Percentiles rank a stretch among this genome's conserved stretches.
Conservation (phyloP, 805 yeast genomes). For the Saccharomycopsis sp. region DNA sequence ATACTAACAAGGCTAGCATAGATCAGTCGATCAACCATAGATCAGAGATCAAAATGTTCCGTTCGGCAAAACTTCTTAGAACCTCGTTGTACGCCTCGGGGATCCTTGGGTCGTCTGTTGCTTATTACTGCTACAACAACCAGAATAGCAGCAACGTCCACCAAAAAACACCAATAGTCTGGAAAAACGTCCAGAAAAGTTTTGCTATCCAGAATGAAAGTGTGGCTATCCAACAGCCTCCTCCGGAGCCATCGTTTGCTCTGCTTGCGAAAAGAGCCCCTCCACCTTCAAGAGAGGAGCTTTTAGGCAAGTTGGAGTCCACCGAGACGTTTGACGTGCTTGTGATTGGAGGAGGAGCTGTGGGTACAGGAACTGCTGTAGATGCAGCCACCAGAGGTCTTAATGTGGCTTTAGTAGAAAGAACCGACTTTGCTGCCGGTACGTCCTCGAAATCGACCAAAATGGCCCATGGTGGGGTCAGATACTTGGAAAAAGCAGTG, state of each 20-base stretch:
- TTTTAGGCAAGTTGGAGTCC: constrained; percentile 43
- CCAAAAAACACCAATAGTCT: not conserved
- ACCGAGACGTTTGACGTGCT: constrained; percentile 66
- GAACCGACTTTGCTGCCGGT: constrained; percentile 85
- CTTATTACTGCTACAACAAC: not conserved
- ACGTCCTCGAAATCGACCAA: constrained; percentile 92
- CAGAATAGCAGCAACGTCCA: not conserved
- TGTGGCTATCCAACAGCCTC: not conserved
- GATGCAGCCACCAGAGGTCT: constrained; percentile 90
- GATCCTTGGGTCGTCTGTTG: not conserved
- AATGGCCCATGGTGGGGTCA: constrained; percentile 96
- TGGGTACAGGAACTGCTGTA: constrained; percentile 88
- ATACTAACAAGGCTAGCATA: no score
- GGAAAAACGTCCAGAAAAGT: not conserved
- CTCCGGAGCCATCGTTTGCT: not conserved
- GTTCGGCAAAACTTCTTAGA: not conserved
- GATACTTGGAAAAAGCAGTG: constrained; percentile 91
- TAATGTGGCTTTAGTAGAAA: constrained; percentile 80
- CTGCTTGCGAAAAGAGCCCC: constrained; percentile 27
- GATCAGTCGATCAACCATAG: no score
- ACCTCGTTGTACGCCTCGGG: not conserved
- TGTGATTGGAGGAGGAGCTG: constrained; percentile 93
- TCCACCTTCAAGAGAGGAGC: constrained; percentile 52
- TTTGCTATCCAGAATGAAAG: not conserved
- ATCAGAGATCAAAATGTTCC: not conserved